Evolutionary conservation across 202 grass and related monocot genomes (phyloP), one percentile per base, ranked within the genome.

Genomic region (Schoenoplectus triqueter): DNA sequence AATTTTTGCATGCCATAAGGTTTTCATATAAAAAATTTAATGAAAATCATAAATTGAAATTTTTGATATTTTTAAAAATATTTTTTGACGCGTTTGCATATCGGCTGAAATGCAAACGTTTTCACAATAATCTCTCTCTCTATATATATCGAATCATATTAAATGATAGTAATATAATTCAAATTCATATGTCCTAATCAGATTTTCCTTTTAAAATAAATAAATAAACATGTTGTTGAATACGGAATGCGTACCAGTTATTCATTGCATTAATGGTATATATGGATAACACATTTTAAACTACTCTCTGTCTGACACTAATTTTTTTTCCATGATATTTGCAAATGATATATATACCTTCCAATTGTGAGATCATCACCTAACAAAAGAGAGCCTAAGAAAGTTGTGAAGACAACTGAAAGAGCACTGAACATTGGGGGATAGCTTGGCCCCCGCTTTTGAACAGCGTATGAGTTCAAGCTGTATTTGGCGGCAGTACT

Each of bases 351-450:
- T 59, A 13, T 62, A 6, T 61, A 87, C 85, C 90, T 87, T 89
- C 90, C 90, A 51, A 80, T 31, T 11, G 81, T 89, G 40, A 92
- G 82, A 31, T 73, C 31, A 5, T 92, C 85, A 1, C 81, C 85
- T 1, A 92, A 47, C 10, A 92, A 61, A 22, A 83, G 31, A 7
- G 77, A 85, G 20, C 59, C 90, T 11, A 89, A 45, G 48, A 92
- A 22, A 64, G 45, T 84, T 19, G 87, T 89, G 81, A 92, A 89
- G 55, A 89, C 61, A 10, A 89, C 15, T 49, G 82, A 83, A 10
- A 92, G 64, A 19, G 87, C 82, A 19, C 9, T 83, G 63, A 92
- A 89, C 82, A 92, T 89, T 7, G 87, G 64, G 42, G 90, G 90
- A 61, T 92, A 89, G 0, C 82, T 17, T 15, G 90, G 82, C 10